These are phyloP conservation scores for Ustilago hordei DNA, from an alignment of 1,284 basidiomycete genomes.

Conservation along the genomic window DNA sequence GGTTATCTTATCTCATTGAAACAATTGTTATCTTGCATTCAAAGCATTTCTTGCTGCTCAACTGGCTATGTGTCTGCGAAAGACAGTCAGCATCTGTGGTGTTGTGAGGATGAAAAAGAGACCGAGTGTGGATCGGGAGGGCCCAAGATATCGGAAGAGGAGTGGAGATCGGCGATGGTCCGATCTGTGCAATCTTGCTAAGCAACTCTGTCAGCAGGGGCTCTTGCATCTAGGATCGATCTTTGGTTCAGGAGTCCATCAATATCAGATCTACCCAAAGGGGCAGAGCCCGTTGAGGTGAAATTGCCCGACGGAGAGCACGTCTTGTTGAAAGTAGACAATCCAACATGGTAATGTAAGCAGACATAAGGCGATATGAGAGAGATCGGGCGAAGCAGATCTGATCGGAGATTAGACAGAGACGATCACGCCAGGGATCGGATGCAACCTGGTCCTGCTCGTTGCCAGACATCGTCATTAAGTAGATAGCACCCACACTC, in stretches of 20 bases:
- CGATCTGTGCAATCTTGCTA: conserved; percentile 2
- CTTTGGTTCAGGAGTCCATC: too few species aligned
- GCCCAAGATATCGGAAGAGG: neutral
- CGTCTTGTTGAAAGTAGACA: neutral
- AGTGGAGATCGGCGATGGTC: neutral
- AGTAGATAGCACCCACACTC: too few species aligned
- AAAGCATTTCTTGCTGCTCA: neutral
- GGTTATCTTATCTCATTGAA: neutral
- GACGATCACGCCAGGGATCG: too few species aligned
- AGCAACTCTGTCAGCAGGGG: neutral
- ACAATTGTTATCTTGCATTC: neutral
- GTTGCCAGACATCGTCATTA: too few species aligned
- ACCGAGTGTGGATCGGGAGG: neutral
- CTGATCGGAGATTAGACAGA: too few species aligned
- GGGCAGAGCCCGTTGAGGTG: neutral
- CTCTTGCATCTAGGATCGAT: too few species aligned
- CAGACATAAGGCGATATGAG: too few species aligned
- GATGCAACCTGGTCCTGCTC: too few species aligned
- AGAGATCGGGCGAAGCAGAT: too few species aligned
- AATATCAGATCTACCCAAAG: too few species aligned
- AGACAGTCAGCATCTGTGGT: neutral
- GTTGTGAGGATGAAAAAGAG: neutral
- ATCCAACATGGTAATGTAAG: too few species aligned
- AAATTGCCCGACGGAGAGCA: neutral
- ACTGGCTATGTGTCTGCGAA: neutral